A percentile compares a stretch with the other conserved stretches of the same genome.
Evolutionary conservation across 1,284 basidiomycete species (phyloP).

Genomic region (Sparassis latifolia): DNA sequence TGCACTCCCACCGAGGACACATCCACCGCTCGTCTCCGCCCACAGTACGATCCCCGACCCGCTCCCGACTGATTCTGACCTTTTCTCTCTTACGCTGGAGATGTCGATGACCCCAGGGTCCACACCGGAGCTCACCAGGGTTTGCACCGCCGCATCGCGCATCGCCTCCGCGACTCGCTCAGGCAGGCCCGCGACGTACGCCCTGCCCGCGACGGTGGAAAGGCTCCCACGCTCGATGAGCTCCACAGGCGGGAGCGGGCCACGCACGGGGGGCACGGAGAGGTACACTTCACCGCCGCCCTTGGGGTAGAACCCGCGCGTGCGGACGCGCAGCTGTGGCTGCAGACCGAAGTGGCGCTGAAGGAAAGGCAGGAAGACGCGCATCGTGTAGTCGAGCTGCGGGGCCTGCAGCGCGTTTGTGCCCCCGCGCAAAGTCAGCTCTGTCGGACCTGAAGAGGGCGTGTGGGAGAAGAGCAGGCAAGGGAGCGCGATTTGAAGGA

Average conservation of each 20-base stretch:
- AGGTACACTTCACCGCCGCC: constrained; percentile 58
- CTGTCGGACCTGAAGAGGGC: constrained; percentile 23
- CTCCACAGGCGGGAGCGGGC: constrained; percentile 39
- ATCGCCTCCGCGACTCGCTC: constrained; percentile 44
- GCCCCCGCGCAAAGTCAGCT: constrained; percentile 53
- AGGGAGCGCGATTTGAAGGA: constrained; percentile 66
- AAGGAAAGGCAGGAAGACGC: constrained; percentile 62
- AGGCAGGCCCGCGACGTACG: constrained; percentile 60
- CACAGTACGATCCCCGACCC: constrained; percentile 67
- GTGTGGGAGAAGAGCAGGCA: constrained; percentile 44
- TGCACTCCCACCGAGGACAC: constrained; percentile 57
- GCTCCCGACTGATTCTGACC: constrained; percentile 41
- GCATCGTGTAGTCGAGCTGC: constrained; percentile 61
- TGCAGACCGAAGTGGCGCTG: constrained; percentile 44
- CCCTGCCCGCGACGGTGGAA: constrained; percentile 42
- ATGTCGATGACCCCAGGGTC: constrained; percentile 32
- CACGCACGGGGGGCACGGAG: constrained; percentile 31
- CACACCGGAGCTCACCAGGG: constrained; percentile 27
- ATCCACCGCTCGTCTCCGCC: constrained; percentile 62
- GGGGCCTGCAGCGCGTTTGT: constrained; percentile 65
- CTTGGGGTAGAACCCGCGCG: constrained; percentile 62
- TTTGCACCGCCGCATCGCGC: constrained; percentile 40
- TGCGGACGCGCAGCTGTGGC: constrained; percentile 38
- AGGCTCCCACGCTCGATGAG: constrained; percentile 51
- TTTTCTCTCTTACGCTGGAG: constrained; percentile 36